A percentile compares a stretch with the other conserved stretches of the same genome.
These are phyloP conservation scores for Xylariaceae sp. DNA, from an alignment of 2,329 filamentous ascomycete genomes.

Conservation along the genomic window DNA sequence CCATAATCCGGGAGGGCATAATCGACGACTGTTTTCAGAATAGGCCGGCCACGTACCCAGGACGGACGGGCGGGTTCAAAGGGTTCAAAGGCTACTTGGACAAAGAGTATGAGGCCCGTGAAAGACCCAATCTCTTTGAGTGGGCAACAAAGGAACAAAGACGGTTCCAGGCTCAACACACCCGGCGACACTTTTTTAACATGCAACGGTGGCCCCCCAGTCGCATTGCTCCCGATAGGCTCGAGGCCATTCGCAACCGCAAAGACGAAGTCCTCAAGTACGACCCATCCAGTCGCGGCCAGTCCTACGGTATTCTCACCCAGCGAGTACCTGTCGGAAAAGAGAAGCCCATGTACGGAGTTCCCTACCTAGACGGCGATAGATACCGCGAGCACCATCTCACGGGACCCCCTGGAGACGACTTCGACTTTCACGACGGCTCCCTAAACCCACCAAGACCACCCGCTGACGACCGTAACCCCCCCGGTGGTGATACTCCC, in stretches of 20 bases:
- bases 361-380: constrained; percentile 4
- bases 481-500: too few species aligned
- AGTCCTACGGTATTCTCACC: constrained; percentile 26
- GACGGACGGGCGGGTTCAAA: constrained; percentile 27
- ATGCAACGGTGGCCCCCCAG: constrained; percentile 45
- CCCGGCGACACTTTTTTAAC: constrained; percentile 38
- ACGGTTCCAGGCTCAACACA: constrained; percentile 29
- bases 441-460: too few species aligned
- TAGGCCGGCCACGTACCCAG: constrained; percentile 39
- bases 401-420: too few species aligned
- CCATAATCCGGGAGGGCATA: constrained; percentile 36
- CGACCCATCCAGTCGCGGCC: constrained; percentile 30
- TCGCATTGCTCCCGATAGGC: constrained; percentile 33
- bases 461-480: too few species aligned
- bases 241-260: constrained; percentile 30
- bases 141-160: constrained; percentile 31
- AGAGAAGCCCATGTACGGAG: constrained; percentile 10
- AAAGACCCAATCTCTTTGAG: constrained; percentile 29
- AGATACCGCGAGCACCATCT: too few species aligned
- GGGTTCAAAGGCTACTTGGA: constrained; percentile 24
- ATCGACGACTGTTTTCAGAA: constrained; percentile 42
- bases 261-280: constrained; percentile 26
- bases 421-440: too few species aligned
- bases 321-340: constrained; percentile 16
- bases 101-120: constrained; percentile 19